These are phyloP conservation scores for Lipomyces yamadae DNA, from an alignment of 805 yeast species.

Conservation along the genomic window DNA sequence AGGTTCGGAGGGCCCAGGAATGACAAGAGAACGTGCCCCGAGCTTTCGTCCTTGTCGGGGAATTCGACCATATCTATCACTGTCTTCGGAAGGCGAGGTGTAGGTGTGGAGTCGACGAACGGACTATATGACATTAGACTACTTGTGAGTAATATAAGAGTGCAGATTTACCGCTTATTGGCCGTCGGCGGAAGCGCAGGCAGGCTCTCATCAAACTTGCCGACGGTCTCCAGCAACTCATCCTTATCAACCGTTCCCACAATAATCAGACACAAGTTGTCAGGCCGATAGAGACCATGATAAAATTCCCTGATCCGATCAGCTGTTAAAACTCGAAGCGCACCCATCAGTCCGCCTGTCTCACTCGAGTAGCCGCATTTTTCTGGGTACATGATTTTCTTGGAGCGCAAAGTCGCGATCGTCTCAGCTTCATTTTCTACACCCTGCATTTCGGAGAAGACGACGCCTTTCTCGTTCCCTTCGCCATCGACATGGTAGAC, in stretches of 20 bases:
- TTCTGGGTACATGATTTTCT: constrained; percentile 44
- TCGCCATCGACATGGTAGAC: constrained; percentile 92
- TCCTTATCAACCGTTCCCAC: constrained; percentile 83
- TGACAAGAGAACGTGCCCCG: constrained; percentile 72
- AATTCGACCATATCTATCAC: constrained; percentile 64
- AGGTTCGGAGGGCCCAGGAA: constrained; percentile 81
- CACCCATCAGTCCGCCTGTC: constrained; percentile 87
- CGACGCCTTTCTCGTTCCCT: constrained; percentile 94
- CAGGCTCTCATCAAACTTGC: constrained; percentile 63
- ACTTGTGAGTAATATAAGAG: not conserved
- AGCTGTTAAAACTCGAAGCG: constrained; percentile 72
- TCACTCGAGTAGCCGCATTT: constrained; percentile 87
- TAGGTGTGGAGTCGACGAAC: constrained; percentile 67
- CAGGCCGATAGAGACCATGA: constrained; percentile 71
- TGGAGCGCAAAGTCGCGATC: constrained; percentile 46
- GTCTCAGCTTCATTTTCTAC: constrained; percentile 77
- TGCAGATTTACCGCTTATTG: constrained; percentile 6
- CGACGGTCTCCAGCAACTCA: constrained; percentile 67
- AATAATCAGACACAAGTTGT: constrained; percentile 79
- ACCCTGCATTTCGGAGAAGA: constrained; percentile 96
- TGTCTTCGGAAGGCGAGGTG: constrained; percentile 50
- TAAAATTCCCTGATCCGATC: constrained; percentile 81
- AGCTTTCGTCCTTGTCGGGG: constrained; percentile 86
- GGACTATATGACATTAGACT: constrained; percentile 58
- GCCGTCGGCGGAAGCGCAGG: constrained; percentile 41